Percentiles rank a stretch among this genome's conserved stretches.
These are phyloP conservation scores for Byssoonygena ceratinophila DNA, from an alignment of 2,329 filamentous ascomycete genomes.

Conservation along the genomic window DNA sequence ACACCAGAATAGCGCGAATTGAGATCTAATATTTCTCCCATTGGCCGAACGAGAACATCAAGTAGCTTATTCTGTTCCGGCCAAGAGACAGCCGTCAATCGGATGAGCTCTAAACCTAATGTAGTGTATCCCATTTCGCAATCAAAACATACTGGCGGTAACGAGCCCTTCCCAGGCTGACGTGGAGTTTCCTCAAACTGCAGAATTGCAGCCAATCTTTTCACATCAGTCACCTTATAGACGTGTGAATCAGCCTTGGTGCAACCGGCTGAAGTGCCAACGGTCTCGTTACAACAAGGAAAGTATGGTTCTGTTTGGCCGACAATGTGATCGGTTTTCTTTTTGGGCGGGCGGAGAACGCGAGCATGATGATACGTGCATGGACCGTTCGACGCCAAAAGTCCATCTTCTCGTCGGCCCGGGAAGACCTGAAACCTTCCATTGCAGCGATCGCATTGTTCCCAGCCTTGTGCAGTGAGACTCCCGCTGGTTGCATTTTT, in stretches of 20 bases:
- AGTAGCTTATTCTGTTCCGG: constrained; percentile 63
- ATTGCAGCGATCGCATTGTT: constrained; percentile 77
- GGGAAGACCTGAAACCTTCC: constrained; percentile 87
- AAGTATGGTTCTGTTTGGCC: constrained; percentile 53
- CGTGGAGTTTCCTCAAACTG: constrained; percentile 68
- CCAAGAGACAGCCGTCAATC: constrained; percentile 82
- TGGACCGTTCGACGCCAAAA: constrained; percentile 61
- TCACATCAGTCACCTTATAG: constrained; percentile 69
- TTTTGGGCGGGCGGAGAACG: constrained; percentile 48
- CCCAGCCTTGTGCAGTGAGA: constrained; percentile 61
- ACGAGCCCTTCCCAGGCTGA: constrained; percentile 24
- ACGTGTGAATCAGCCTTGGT: constrained; percentile 63
- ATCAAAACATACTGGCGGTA: constrained; percentile 64
- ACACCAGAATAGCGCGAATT: constrained; percentile 91
- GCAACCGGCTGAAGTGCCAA: constrained; percentile 67
- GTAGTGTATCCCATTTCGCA: constrained; percentile 98
- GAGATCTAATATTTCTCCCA: constrained; percentile 75
- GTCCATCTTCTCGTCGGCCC: constrained; percentile 65
- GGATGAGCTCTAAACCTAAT: constrained; percentile 75
- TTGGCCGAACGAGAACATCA: constrained; percentile 73
- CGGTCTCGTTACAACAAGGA: constrained; percentile 64
- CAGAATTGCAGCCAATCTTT: constrained; percentile 63
- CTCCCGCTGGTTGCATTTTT: constrained; percentile 55
- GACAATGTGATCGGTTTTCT: constrained; percentile 44
- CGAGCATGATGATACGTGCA: constrained; percentile 77